Base-by-base conservation (phyloP, 2,329 filamentous ascomycete genomes). In the Blastomyces gilchristii region DNA sequence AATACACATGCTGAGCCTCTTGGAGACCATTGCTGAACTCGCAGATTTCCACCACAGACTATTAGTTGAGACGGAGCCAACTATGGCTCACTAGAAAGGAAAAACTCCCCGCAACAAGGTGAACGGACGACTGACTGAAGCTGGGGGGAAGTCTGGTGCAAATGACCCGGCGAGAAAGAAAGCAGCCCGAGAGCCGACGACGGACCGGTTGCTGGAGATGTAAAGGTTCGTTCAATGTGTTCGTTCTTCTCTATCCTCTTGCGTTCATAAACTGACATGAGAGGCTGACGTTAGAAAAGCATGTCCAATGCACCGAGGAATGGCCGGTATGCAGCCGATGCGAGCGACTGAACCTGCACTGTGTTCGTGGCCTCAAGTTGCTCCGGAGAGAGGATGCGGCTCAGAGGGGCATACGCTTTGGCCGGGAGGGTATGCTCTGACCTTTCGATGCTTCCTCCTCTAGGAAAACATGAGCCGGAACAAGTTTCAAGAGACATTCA, bases 281-380 rank as follows among this genome's bases (percentile, higher is more conserved):
- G 56, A 31, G 60, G 25, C 41, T 47, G 12, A 16, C 34, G 18
- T 47, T 25, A 70, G 68, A 68, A 47, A 71, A 69, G 58, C 71
- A 73, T 64, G 69, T 72, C 41, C 69, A 68, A 50, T 73, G 72
- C 59, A 71, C 71, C 16, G 72, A 74, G 60, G 71, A 74, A 59
- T 62, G 63, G 53, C 71, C 72, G 11, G 59, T 62, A 39, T 74
- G 72, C 62, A 62, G 59, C 18, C 71, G 71, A 41, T 74, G 72
- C 64, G 64, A 68, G 57, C 60, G 68, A 31, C 67, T 72, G 43
- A 63, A 65, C 14, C 60, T 72, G 11, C 39, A 64, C 7, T 74
- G 72, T 41, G 61, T 64, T 47, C 66, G 67, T 53, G 65, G 71
- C 53, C 63, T 73, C 49, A 69, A 67, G 52, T 61, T 73, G 37